These are phyloP conservation scores for Oryza brachyantha DNA, from an alignment of 176 grass and related monocot genomes.

Conservation along the genomic window DNA sequence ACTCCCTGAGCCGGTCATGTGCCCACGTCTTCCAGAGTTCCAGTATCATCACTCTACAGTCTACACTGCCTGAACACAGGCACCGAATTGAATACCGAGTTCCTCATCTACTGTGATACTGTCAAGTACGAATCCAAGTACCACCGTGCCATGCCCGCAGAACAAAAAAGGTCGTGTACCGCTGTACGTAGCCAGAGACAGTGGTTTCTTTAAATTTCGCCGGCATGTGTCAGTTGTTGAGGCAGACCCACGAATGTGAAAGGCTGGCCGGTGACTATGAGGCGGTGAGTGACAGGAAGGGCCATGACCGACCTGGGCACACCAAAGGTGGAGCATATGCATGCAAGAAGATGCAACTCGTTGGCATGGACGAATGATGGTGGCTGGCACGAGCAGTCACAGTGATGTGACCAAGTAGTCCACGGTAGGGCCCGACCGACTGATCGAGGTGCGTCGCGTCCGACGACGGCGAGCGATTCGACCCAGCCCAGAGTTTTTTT, in stretches of 20 bases:
- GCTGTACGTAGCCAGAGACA: not conserved
- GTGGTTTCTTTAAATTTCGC: not conserved
- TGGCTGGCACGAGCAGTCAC: not conserved
- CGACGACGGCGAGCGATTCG: not conserved
- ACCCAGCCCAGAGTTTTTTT: too few relatives aligned
- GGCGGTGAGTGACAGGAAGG: not conserved
- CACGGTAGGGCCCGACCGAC: not conserved
- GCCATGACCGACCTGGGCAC: not conserved
- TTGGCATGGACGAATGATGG: not conserved
- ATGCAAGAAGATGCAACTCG: too few relatives aligned
- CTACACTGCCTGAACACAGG: not conserved
- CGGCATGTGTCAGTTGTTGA: not conserved
- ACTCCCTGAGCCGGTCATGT: not conserved
- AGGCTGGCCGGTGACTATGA: not conserved
- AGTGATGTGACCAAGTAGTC: conserved; percentile 25
- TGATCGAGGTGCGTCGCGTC: not conserved
- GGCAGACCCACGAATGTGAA: not conserved
- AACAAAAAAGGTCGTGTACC: not conserved
- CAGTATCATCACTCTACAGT: too few relatives aligned
- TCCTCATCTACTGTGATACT: not conserved
- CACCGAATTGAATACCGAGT: not conserved
- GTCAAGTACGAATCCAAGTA: not conserved
- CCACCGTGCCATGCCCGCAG: not conserved
- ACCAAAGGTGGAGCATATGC: not conserved
- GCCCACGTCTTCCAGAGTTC: not conserved